Percentiles rank a stretch among this genome's conserved stretches.
These are phyloP conservation scores for Recurvomyces mirabilis DNA, from an alignment of 495 filamentous ascomycete species.

Conservation along the genomic window DNA sequence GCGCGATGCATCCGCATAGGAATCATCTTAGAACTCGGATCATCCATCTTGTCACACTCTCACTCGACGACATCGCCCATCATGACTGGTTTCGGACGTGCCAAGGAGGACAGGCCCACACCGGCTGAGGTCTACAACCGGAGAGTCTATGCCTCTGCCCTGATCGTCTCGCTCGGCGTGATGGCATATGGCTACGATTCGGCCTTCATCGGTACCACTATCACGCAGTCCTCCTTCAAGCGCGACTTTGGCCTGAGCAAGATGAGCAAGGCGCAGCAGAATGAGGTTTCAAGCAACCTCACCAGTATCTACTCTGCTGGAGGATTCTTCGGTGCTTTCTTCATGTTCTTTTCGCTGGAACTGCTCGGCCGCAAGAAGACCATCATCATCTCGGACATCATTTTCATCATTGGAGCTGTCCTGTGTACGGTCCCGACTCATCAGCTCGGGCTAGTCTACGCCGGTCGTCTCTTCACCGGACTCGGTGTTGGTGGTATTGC, in stretches of 20 bases:
- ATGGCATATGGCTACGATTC: conserved; percentile 25
- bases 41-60: too few relatives aligned
- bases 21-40: too few relatives aligned
- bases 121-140: conserved; percentile 29
- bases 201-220: conserved; percentile 28
- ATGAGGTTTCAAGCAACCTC: conserved; percentile 28
- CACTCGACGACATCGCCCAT: not conserved
- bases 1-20: too few relatives aligned
- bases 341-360: conserved; percentile 30
- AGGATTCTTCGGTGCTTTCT: conserved; percentile 26
- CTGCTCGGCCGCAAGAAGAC: conserved; percentile 25
- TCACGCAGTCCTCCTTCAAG: conserved; percentile 24
- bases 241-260: conserved; percentile 25
- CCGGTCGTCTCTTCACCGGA: conserved; percentile 14
- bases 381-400: conserved; percentile 21
- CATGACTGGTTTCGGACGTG: conserved; percentile 25
- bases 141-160: conserved; percentile 22
- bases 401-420: conserved; percentile 24
- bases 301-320: conserved; percentile 28
- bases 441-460: conserved; percentile 14
- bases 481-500: conserved; percentile 16
- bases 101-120: conserved; percentile 30
- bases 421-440: conserved; percentile 18
- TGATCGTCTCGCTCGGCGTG: conserved; percentile 24
- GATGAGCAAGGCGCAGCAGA: conserved; percentile 22